Conservation (phyloP, 2,329 filamentous ascomycete species). For the Ramichloridium luteum region DNA sequence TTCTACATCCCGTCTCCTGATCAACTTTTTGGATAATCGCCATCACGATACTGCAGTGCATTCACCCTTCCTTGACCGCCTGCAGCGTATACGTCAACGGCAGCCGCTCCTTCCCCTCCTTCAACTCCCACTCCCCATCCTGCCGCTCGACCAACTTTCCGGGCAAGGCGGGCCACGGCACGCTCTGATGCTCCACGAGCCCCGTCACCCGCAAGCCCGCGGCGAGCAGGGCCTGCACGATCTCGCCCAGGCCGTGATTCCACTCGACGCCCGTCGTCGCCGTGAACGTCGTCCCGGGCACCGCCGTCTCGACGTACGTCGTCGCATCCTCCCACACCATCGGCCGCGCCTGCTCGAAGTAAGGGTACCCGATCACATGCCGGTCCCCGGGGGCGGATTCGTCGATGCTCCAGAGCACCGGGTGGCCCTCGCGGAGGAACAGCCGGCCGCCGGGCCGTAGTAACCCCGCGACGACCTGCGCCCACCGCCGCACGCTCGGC, state of each 20-base stretch:
- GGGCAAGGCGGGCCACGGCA: conserved; percentile 12
- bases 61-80: too few relatives aligned
- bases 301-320: conserved; percentile 9
- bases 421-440: conserved; percentile 15
- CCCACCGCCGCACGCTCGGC: conserved; percentile 11
- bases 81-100: conserved; percentile 9
- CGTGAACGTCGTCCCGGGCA: conserved; percentile 6
- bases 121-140: conserved; percentile 6
- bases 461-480: conserved; percentile 7
- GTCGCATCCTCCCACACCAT: conserved; percentile 5
- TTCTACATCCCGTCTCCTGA: too few relatives aligned
- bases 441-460: conserved; percentile 10
- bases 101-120: conserved; percentile 5
- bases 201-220: conserved; percentile 10
- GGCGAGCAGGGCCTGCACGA: conserved; percentile 10
- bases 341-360: conserved; percentile 11
- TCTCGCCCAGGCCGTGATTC: conserved; percentile 16
- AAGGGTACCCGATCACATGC: conserved; percentile 9
- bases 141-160: conserved; percentile 11
- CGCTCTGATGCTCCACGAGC: conserved; percentile 12
- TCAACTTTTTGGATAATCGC: too few relatives aligned
- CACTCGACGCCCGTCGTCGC: conserved; percentile 9
- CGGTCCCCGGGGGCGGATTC: conserved; percentile 4
- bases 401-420: conserved; percentile 10
- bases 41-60: too few relatives aligned